Conservation (phyloP, 2,329 filamentous ascomycete genomes). For the Claviceps sp. region DNA sequence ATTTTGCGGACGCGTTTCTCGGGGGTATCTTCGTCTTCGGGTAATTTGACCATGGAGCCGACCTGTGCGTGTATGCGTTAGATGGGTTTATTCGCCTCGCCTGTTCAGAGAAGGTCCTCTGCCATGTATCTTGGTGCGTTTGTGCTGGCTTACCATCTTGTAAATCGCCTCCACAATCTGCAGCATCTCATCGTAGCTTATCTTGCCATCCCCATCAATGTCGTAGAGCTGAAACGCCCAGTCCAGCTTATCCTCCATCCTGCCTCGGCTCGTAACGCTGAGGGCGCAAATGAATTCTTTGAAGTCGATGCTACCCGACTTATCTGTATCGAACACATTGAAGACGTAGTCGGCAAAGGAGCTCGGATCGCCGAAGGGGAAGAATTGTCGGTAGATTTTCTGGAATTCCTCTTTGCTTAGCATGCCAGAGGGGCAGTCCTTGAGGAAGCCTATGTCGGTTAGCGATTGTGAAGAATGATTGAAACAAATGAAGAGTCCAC, state of each 20-base stretch:
- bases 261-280: slow-evolving; percentile 90
- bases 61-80: slow-evolving; percentile 41
- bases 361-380: slow-evolving; percentile 93
- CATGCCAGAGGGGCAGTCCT: slow-evolving; percentile 94
- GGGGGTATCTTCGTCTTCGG: slow-evolving; percentile 95
- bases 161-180: slow-evolving; percentile 98
- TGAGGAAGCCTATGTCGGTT: slow-evolving; percentile 21
- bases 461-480: too few relatives aligned
- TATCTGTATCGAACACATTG: slow-evolving; percentile 96
- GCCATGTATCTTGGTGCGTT: too few relatives aligned
- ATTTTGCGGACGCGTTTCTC: slow-evolving; percentile 98
- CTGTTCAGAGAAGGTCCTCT: too few relatives aligned
- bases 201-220: slow-evolving; percentile 97
- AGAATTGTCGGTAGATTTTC: slow-evolving; percentile 99
- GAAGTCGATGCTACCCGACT: slow-evolving; percentile 95
- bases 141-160: slow-evolving; percentile 65
- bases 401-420: slow-evolving; percentile 98
- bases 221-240: slow-evolving; percentile 99
- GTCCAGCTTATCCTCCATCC: slow-evolving; percentile 98
- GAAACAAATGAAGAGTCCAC: too few relatives aligned
- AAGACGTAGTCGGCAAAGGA: slow-evolving; percentile 99
- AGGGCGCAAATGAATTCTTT: slow-evolving; percentile 99
- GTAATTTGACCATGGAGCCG: slow-evolving; percentile 97
- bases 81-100: too few relatives aligned
- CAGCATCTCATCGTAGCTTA: slow-evolving; percentile 98